phyloP scores from a whole-genome alignment of 768 basidiomycete genomes.

The Tricholomella constricta region DNA sequence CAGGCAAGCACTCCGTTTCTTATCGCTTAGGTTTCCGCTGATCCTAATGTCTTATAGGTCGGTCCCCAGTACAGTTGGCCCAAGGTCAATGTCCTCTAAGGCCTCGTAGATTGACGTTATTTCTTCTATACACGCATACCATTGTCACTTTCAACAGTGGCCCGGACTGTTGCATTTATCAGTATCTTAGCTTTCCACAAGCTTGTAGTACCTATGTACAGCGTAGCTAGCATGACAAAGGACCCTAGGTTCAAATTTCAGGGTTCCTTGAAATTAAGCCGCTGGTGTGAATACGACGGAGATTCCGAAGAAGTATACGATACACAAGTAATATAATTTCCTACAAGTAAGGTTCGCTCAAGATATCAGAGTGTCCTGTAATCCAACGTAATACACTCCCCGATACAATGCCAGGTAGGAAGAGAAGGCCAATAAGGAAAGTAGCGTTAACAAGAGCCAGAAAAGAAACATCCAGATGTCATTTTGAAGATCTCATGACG shows the following conservation, averaged over 20 bases:
- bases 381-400: slow-evolving; percentile 2
- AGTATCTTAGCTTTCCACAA: slow-evolving; percentile 20
- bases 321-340: slow-evolving; percentile 17
- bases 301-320: slow-evolving; percentile 5
- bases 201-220: slow-evolving; percentile 19
- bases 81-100: slow-evolving; percentile 44
- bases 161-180: slow-evolving; percentile 2
- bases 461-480: background rate
- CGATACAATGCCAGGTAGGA: slow-evolving; percentile 6
- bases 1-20: slow-evolving; percentile 46
- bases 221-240: slow-evolving; percentile 10
- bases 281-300: slow-evolving; percentile 1
- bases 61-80: slow-evolving; percentile 57
- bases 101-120: background rate
- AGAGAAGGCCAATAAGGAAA: slow-evolving; percentile 5
- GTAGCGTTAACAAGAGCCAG: background rate
- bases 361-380: slow-evolving; percentile 2
- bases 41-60: slow-evolving; percentile 31
- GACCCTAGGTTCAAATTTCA: background rate
- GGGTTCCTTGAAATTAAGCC: background rate
- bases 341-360: slow-evolving; percentile 13
- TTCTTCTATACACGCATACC: slow-evolving; percentile 18
- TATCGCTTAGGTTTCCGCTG: background rate
- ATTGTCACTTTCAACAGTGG: slow-evolving; percentile 30
- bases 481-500: slow-evolving; percentile 36